phyloP scores from a whole-genome alignment of 2,329 filamentous ascomycete genomes.

The Akanthomyces muscarius region DNA sequence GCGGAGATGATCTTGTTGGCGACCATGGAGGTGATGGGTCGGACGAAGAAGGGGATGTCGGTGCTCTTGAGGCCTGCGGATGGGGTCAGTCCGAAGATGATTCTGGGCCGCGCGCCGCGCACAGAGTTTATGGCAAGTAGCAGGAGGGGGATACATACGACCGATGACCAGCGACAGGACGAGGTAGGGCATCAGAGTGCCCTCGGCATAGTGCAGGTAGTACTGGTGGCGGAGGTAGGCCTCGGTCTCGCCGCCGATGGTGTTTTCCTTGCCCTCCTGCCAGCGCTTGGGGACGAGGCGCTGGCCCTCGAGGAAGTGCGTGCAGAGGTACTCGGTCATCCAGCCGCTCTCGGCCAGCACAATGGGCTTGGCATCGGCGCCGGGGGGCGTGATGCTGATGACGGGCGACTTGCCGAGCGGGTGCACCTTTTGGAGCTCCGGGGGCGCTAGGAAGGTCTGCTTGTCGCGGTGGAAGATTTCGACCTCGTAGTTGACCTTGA shows the following conservation, averaged over 20 bases:
- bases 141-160: slow-evolving; percentile 35
- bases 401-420: slow-evolving; percentile 85
- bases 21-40: slow-evolving; percentile 46
- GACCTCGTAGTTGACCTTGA: slow-evolving; percentile 73
- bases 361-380: slow-evolving; percentile 37
- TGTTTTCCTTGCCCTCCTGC: slow-evolving; percentile 54
- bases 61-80: slow-evolving; percentile 41
- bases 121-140: background rate
- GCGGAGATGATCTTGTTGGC: slow-evolving; percentile 37
- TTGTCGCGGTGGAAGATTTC: slow-evolving; percentile 69
- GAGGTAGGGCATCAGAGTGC: slow-evolving; percentile 71
- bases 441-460: slow-evolving; percentile 64
- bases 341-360: slow-evolving; percentile 78
- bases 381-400: slow-evolving; percentile 56
- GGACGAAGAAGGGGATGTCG: slow-evolving; percentile 49
- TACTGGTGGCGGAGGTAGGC: slow-evolving; percentile 59
- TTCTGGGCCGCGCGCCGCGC: too few species aligned
- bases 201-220: slow-evolving; percentile 81
- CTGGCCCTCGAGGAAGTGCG: slow-evolving; percentile 50
- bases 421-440: slow-evolving; percentile 72
- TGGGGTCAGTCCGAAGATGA: background rate
- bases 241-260: slow-evolving; percentile 57
- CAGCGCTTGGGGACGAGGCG: slow-evolving; percentile 50
- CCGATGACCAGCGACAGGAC: slow-evolving; percentile 59
- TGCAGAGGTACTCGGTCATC: slow-evolving; percentile 77